Evolutionary conservation across 2,329 filamentous ascomycete genomes (phyloP).

Genomic region (Apiospora aurea): DNA sequence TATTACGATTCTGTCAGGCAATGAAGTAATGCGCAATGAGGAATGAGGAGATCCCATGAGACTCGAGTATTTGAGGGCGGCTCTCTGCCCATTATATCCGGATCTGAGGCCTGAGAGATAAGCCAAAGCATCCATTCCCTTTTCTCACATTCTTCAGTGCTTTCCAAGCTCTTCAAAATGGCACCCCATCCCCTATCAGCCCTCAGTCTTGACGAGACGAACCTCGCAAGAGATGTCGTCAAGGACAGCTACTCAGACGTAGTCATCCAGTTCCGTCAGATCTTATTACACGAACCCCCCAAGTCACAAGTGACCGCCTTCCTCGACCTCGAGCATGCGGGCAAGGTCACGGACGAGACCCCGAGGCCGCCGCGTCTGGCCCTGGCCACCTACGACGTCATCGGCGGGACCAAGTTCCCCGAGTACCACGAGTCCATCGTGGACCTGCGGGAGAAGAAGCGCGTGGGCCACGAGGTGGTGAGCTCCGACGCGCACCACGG

Average conservation of each 20-base stretch:
- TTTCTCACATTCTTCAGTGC: neutral
- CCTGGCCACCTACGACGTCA: constrained; percentile 4
- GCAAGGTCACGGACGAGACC: neutral
- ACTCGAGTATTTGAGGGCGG: neutral
- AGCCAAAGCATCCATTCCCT: neutral
- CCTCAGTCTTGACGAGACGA: constrained; percentile 8
- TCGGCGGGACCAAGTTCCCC: neutral
- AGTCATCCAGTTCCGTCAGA: constrained; percentile 10
- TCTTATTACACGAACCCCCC: constrained; percentile 14
- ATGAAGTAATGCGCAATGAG: neutral
- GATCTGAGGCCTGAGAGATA: neutral
- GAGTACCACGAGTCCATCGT: constrained; percentile 3
- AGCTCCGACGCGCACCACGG: constrained; percentile 4
- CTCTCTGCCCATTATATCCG: neutral
- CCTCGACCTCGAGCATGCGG: neutral
- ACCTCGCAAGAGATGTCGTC: neutral
- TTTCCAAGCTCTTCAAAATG: neutral
- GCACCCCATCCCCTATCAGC: neutral
- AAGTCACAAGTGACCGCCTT: constrained; percentile 8
- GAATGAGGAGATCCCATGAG: neutral
- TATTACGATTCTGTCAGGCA: neutral
- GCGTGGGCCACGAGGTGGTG: constrained; percentile 10
- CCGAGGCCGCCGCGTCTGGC: neutral
- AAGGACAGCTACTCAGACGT: neutral
- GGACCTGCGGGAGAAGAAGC: neutral